A percentile compares a stretch with the other conserved stretches of the same genome.
Conservation (phyloP, 192 early-diverging fungal species). For the Coemansia sp. region DNA sequence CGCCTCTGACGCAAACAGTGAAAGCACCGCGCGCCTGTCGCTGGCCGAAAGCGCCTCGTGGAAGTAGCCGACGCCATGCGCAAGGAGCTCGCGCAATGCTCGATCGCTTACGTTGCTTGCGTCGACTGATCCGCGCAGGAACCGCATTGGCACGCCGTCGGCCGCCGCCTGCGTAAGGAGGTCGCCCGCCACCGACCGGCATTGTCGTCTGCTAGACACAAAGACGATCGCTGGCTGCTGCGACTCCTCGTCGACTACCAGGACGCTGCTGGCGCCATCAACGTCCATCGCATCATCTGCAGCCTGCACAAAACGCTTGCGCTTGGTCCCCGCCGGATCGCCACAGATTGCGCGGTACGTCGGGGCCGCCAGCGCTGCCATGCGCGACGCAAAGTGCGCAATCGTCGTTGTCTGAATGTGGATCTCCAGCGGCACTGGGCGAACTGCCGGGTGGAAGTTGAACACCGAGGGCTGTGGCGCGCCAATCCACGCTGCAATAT, state of each 20-base stretch:
- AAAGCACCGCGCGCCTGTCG: slow-evolving; percentile 73
- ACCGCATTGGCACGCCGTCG: slow-evolving; percentile 71
- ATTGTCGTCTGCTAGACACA: slow-evolving; percentile 88
- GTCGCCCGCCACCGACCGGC: slow-evolving; percentile 81
- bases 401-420: slow-evolving; percentile 90
- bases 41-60: slow-evolving; percentile 83
- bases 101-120: slow-evolving; percentile 70
- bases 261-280: neutral
- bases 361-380: slow-evolving; percentile 91
- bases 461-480: slow-evolving; percentile 73
- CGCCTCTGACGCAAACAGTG: slow-evolving; percentile 71
- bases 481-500: slow-evolving; percentile 97
- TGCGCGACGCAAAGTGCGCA: slow-evolving; percentile 91
- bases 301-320: slow-evolving; percentile 5
- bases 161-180: slow-evolving; percentile 78
- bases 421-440: slow-evolving; percentile 92
- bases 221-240: slow-evolving; percentile 81
- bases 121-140: slow-evolving; percentile 63
- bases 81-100: slow-evolving; percentile 67
- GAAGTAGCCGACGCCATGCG: slow-evolving; percentile 83
- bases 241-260: slow-evolving; percentile 1
- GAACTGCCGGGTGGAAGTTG: slow-evolving; percentile 93
- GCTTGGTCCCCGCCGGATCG: neutral
- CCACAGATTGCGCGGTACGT: slow-evolving; percentile 31
- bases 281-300: slow-evolving; percentile 5